A percentile compares a stretch with the other conserved stretches of the same genome.
Conservation (phyloP, 805 yeast genomes). For the Pichia thaimueangensis region DNA sequence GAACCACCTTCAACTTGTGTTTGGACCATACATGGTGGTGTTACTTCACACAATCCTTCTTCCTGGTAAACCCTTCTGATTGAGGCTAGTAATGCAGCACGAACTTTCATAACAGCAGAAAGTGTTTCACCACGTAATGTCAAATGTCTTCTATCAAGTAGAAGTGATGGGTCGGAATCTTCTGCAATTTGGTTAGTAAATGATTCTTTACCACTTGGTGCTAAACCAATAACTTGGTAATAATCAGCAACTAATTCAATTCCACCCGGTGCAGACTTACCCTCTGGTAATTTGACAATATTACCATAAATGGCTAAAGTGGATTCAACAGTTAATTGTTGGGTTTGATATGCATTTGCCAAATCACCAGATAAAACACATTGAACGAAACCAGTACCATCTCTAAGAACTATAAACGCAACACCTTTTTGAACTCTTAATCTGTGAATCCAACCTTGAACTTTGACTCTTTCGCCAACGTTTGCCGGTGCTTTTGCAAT, state of each 20-base stretch:
- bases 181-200: slow-evolving; percentile 93
- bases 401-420: slow-evolving; percentile 87
- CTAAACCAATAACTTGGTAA: slow-evolving; percentile 83
- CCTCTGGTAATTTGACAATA: slow-evolving; percentile 82
- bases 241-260: slow-evolving; percentile 89
- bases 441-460: slow-evolving; percentile 96
- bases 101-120: slow-evolving; percentile 88
- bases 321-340: slow-evolving; percentile 81
- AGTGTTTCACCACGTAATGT: slow-evolving; percentile 95
- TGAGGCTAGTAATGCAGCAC: slow-evolving; percentile 70
- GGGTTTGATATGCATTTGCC: slow-evolving; percentile 83
- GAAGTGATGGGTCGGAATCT: slow-evolving; percentile 84
- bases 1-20: slow-evolving; percentile 99
- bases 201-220: slow-evolving; percentile 94
- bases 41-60: slow-evolving; percentile 78
- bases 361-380: slow-evolving; percentile 84
- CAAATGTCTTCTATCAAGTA: slow-evolving; percentile 92
- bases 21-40: slow-evolving; percentile 99
- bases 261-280: slow-evolving; percentile 96
- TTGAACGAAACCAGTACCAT: slow-evolving; percentile 90
- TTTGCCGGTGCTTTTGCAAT: slow-evolving; percentile 46
- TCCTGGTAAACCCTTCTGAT: slow-evolving; percentile 73
- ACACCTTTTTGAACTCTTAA: slow-evolving; percentile 88
- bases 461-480: slow-evolving; percentile 63
- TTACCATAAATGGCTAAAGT: slow-evolving; percentile 77